Percentiles rank a stretch among this genome's conserved stretches.
Conservation (phyloP, 192 early-diverging fungal species). For the Lobosporangium transversale region DNA sequence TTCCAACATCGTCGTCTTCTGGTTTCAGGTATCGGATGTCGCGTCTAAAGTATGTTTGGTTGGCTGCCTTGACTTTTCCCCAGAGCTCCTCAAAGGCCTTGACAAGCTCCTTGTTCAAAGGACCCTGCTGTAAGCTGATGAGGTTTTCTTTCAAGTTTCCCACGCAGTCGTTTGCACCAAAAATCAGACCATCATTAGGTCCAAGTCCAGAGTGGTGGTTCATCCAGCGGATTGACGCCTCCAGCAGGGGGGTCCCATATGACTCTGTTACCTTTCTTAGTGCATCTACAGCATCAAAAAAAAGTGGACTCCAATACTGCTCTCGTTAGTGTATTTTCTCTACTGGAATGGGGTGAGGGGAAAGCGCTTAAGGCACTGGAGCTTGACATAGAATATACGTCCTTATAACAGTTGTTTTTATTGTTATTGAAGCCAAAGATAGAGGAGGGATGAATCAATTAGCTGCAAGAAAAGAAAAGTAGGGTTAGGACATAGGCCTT, state of each 20-base stretch:
- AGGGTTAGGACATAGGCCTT: no score
- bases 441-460: no score
- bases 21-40: not conserved
- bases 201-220: slow-evolving; percentile 32
- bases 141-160: slow-evolving; percentile 10
- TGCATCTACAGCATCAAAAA: slow-evolving; percentile 21
- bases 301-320: slow-evolving; percentile 27
- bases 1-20: not conserved
- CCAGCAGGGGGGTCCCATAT: slow-evolving; percentile 15
- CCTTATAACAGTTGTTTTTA: no score
- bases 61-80: slow-evolving; percentile 12
- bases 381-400: no score
- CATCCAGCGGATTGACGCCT: slow-evolving; percentile 38
- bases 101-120: slow-evolving; percentile 4
- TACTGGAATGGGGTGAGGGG: no score
- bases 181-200: slow-evolving; percentile 25
- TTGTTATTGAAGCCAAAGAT: no score
- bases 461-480: no score
- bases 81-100: slow-evolving; percentile 13
- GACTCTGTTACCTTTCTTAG: not conserved
- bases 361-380: no score
- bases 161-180: slow-evolving; percentile 24
- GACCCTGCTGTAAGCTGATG: slow-evolving; percentile 11
- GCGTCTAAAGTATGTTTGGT: slow-evolving; percentile 23
- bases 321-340: no score